A percentile compares a stretch with the other conserved stretches of the same genome.
These are phyloP conservation scores for Tillandsia leiboldiana DNA, from an alignment of 176 grass and related monocot species.

Conservation along the genomic window DNA sequence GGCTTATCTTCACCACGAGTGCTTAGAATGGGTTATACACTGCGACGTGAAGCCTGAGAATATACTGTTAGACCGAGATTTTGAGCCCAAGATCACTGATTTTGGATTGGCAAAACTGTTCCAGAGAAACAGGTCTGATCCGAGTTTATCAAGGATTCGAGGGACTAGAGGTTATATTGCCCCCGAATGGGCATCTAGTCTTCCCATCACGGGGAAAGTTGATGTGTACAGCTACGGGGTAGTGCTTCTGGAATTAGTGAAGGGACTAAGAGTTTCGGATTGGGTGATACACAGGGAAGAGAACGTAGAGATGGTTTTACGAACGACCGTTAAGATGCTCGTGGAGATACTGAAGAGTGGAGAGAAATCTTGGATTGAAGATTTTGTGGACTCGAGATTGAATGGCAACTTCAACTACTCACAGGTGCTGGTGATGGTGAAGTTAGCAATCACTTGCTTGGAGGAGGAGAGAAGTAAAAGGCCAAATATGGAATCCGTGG, in stretches of 20 bases:
- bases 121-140: constrained; percentile 32
- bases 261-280: constrained; percentile 6
- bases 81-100: constrained; percentile 62
- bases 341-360: neutral
- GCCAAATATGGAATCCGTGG: constrained; percentile 11
- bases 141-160: constrained; percentile 39
- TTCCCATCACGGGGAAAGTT: constrained; percentile 19
- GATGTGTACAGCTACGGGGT: neutral
- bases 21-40: constrained; percentile 71
- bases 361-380: constrained; percentile 11
- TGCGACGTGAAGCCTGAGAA: constrained; percentile 82
- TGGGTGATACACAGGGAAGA: constrained; percentile 1
- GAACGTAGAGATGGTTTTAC: neutral
- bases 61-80: constrained; percentile 54
- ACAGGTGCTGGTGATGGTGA: constrained; percentile 8
- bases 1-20: constrained; percentile 78
- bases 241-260: constrained; percentile 2
- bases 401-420: constrained; percentile 5
- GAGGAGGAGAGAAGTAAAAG: constrained; percentile 18
- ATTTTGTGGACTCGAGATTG: constrained; percentile 14
- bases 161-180: constrained; percentile 70
- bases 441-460: constrained; percentile 11
- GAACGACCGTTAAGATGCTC: neutral
- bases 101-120: constrained; percentile 59
- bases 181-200: constrained; percentile 45